Base-by-base conservation (phyloP, 78 protist species). In the Polysphondylium violaceum region DNA sequence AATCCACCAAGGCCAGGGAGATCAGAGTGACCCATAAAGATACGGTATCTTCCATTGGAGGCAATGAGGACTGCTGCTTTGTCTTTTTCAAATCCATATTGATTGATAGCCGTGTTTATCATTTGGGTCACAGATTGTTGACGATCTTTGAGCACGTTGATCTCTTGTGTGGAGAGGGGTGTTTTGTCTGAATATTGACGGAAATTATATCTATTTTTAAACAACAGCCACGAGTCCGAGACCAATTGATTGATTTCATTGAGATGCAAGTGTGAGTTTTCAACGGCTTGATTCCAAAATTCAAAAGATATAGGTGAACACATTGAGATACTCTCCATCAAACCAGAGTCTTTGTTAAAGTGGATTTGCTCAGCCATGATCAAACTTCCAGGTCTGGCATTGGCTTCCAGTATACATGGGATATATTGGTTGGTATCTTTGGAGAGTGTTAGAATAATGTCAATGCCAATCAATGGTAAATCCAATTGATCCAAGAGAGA, bases 21-120 rank as follows among this genome's bases (percentile, higher is more conserved):
- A 67, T 87, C 93, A 17, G 53, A 40, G 38, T 87, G 93, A 25
- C 93, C 93, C 93, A 87, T 87, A 31, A 87, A 87, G 21, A 87
- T 36, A n/a, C 93, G 8, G 67, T 87, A 67, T 71, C 93, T 65
- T 25, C 93, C 93, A 65, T 75, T 75, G 2, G 76, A 58, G 31
- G 67, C 85, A 40, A 71, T 40, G 12, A 87, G 0, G 1, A 58
- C 74, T 2, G 29, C 21, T 31, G 31, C 14, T 16, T 16, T 14
- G 16, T 33, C 55, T 12, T 19, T 9, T 50, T 33, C 17, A 51
- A 87, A 87, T 64, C 33, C n/a, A 50, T 73, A 33, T 14, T 33
- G 16, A 6, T 51, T 23, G n/a, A 78, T 64, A 7, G 88, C 51
- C 14, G 3, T 6, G 2, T 61, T 29, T 3, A 29, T 36, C 19